These are phyloP conservation scores for Lichtheimia ornata DNA, from an alignment of 371 early-diverging fungal genomes.

Conservation along the genomic window DNA sequence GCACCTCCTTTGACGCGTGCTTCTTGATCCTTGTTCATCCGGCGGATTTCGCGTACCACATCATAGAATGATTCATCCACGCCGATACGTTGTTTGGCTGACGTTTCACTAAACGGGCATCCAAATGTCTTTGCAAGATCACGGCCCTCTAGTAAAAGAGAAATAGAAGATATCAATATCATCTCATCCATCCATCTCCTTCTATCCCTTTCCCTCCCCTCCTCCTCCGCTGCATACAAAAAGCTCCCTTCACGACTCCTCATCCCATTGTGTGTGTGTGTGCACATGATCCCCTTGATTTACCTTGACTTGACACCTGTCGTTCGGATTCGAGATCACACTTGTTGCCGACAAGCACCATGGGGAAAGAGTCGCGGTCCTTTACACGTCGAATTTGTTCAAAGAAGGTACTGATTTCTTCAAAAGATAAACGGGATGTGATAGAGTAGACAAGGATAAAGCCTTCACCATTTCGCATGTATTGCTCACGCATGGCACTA, in stretches of 20 bases:
- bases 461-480: slow-evolving; percentile 74
- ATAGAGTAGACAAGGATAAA: slow-evolving; percentile 59
- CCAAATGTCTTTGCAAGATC: slow-evolving; percentile 77
- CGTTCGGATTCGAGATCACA: slow-evolving; percentile 82
- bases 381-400: slow-evolving; percentile 72
- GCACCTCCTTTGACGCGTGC: slow-evolving; percentile 17
- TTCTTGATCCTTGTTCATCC: slow-evolving; percentile 66
- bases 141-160: slow-evolving; percentile 62
- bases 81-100: slow-evolving; percentile 85
- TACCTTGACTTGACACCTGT: slow-evolving; percentile 63
- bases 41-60: slow-evolving; percentile 84
- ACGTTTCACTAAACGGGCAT: slow-evolving; percentile 89
- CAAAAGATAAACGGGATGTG: slow-evolving; percentile 62
- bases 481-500: slow-evolving; percentile 80
- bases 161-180: no score
- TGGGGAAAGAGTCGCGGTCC: slow-evolving; percentile 78
- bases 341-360: slow-evolving; percentile 88
- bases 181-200: no score
- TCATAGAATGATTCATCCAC: slow-evolving; percentile 90
- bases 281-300: no score
- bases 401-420: slow-evolving; percentile 65
- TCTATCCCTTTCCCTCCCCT: no score
- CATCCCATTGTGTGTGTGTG: no score
- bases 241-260: no score
- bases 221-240: no score